Evolutionary conservation across 139 green algal genomes (phyloP).

Genomic region (Haematococcus lacustris): DNA sequence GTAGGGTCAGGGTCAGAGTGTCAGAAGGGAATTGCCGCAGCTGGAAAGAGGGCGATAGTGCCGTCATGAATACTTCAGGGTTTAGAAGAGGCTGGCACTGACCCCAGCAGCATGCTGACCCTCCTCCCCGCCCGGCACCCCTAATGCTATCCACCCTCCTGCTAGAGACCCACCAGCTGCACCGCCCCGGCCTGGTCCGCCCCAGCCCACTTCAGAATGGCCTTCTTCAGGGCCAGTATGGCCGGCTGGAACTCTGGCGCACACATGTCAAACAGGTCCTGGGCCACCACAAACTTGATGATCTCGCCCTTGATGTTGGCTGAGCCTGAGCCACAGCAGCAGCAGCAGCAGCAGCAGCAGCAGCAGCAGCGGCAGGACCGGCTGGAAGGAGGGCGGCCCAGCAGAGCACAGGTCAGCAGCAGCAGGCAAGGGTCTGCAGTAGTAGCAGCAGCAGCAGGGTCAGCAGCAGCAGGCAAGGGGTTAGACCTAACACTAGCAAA

Average conservation of each 20-base stretch:
- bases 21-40: too few species aligned
- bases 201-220: conserved; percentile 45
- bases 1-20: too few species aligned
- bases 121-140: too few species aligned
- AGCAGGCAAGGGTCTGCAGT: neutral
- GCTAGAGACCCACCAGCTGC: conserved; percentile 23
- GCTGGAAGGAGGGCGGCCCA: neutral
- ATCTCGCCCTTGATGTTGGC: conserved; percentile 38
- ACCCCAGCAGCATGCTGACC: too few species aligned
- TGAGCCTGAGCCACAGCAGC: too few species aligned
- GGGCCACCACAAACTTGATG: conserved; percentile 47
- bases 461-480: neutral
- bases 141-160: too few species aligned
- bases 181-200: conserved; percentile 48
- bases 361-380: too few species aligned
- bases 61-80: too few species aligned
- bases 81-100: too few species aligned
- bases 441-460: too few species aligned
- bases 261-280: conserved; percentile 49
- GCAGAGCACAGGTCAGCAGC: neutral
- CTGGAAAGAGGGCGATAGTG: too few species aligned
- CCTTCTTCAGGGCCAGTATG: conserved; percentile 34
- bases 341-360: neutral
- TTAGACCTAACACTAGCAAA: neutral
- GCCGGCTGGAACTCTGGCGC: conserved; percentile 37